Evolutionary conservation across 2,329 filamentous ascomycete genomes (phyloP).

Genomic region (Exserohilum rostratum): DNA sequence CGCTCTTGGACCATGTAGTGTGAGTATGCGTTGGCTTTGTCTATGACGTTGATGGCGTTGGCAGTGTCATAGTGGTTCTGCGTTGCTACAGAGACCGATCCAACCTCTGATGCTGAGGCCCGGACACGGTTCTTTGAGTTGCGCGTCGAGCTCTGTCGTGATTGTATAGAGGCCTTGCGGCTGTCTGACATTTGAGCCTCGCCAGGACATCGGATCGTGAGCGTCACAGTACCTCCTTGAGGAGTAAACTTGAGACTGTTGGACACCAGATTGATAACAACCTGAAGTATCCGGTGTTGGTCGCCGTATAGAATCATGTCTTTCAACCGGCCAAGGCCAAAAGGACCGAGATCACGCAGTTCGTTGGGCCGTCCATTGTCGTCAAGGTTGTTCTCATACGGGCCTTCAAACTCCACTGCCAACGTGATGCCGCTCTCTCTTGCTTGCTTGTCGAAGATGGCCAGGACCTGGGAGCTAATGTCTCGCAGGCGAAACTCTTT

Average conservation of each 20-base stretch:
- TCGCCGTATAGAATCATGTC: conserved; percentile 94
- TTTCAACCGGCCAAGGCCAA: conserved; percentile 71
- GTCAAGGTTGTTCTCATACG: conserved; percentile 48
- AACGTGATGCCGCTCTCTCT: conserved; percentile 79
- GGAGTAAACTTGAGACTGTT: conserved; percentile 94
- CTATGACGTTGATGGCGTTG: conserved; percentile 53
- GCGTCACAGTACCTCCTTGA: conserved; percentile 72
- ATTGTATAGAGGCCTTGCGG: conserved; percentile 55
- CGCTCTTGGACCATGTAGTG: conserved; percentile 46
- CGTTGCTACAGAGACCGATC: conserved; percentile 33
- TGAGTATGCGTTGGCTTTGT: conserved; percentile 46
- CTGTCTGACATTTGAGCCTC: conserved; percentile 57
- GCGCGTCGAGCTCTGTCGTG: conserved; percentile 48
- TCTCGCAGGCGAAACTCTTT: conserved; percentile 86
- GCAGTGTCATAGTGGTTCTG: conserved; percentile 48
- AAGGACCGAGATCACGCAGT: conserved; percentile 67
- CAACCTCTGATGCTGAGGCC: conserved; percentile 41
- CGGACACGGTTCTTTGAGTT: conserved; percentile 41
- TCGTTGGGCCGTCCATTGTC: conserved; percentile 44
- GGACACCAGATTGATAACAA: conserved; percentile 91
- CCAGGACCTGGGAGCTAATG: conserved; percentile 78
- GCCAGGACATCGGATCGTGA: conserved; percentile 76
- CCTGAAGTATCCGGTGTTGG: conserved; percentile 85
- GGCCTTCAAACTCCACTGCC: conserved; percentile 71
- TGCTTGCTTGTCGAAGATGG: conserved; percentile 90